Percentiles rank a stretch among this genome's conserved stretches.
Conservation (phyloP, 2,329 filamentous ascomycete species). For the Rutstroemia sp. region DNA sequence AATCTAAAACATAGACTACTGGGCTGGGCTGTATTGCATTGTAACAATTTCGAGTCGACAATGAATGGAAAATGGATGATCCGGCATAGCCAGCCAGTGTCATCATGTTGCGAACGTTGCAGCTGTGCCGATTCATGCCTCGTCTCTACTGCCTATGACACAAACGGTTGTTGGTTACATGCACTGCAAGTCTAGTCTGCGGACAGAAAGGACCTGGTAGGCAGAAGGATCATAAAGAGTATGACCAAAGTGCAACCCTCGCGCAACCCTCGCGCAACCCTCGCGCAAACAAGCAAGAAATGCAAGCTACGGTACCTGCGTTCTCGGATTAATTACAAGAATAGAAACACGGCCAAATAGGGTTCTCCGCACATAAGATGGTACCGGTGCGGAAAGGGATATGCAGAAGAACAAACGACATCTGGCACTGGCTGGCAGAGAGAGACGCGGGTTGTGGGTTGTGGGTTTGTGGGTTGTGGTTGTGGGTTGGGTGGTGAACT, state of each 20-base stretch:
- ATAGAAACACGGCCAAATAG: not conserved
- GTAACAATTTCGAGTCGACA: no score
- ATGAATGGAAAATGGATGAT: no score
- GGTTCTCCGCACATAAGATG: constrained; percentile 1
- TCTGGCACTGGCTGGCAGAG: no score
- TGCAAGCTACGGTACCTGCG: constrained; percentile 5
- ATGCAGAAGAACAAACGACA: no score
- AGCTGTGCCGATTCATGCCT: not conserved
- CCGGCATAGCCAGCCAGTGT: no score
- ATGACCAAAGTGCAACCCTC: not conserved
- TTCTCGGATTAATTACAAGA: not conserved
- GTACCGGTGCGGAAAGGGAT: not conserved
- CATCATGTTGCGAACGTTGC: not conserved
- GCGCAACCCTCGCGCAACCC: not conserved
- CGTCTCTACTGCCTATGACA: no score
- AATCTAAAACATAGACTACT: no score
- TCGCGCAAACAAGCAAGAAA: not conserved
- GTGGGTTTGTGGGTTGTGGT: no score
- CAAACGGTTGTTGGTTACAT: not conserved
- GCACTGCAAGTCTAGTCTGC: not conserved
- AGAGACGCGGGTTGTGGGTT: not conserved
- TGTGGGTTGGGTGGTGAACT: no score
- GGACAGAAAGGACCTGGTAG: no score
- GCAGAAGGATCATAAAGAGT: constrained; percentile 1
- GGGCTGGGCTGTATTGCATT: no score